Conservation (phyloP, 2,329 filamentous ascomycete species). For the Corniculantispora saksenae region DNA sequence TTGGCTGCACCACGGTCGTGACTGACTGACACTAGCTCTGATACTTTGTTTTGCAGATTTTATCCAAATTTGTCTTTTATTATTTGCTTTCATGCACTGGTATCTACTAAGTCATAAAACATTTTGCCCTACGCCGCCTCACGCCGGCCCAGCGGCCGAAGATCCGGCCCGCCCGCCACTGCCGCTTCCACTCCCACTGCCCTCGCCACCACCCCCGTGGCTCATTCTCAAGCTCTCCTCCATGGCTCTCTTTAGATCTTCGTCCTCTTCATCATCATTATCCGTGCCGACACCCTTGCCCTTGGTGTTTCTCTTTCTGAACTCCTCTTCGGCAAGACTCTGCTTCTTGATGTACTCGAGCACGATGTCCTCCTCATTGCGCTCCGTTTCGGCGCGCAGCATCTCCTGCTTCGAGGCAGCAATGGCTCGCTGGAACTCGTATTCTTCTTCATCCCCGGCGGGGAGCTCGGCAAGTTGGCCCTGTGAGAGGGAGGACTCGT, state of each 20-base stretch:
- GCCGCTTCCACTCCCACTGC: neutral
- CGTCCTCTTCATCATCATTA: conserved; percentile 47
- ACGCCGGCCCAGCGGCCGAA: neutral
- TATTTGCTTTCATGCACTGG: conserved; percentile 5
- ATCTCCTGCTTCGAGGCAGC: conserved; percentile 46
- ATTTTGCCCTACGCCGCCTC: neutral
- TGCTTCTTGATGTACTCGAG: conserved; percentile 78
- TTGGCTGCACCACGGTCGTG: no score
- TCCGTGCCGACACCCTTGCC: conserved; percentile 34
- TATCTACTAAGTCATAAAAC: neutral
- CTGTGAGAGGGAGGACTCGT: conserved; percentile 21
- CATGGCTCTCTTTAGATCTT: conserved; percentile 48
- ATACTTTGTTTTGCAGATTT: no score
- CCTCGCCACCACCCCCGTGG: conserved; percentile 29
- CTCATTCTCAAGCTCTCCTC: conserved; percentile 51
- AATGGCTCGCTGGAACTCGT: conserved; percentile 49
- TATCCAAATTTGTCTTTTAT: neutral
- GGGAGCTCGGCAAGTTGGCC: neutral
- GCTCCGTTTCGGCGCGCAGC: conserved; percentile 42
- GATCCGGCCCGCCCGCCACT: conserved; percentile 24
- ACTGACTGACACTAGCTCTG: no score
- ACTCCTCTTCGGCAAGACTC: conserved; percentile 68
- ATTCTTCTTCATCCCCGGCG: conserved; percentile 38
- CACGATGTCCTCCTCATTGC: conserved; percentile 70
- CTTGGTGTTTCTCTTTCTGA: conserved; percentile 35